A percentile compares a stretch with the other conserved stretches of the same genome.
These are phyloP conservation scores for Acacia melanoxylon DNA, from an alignment of 306 rosid genomes.

Conservation along the genomic window DNA sequence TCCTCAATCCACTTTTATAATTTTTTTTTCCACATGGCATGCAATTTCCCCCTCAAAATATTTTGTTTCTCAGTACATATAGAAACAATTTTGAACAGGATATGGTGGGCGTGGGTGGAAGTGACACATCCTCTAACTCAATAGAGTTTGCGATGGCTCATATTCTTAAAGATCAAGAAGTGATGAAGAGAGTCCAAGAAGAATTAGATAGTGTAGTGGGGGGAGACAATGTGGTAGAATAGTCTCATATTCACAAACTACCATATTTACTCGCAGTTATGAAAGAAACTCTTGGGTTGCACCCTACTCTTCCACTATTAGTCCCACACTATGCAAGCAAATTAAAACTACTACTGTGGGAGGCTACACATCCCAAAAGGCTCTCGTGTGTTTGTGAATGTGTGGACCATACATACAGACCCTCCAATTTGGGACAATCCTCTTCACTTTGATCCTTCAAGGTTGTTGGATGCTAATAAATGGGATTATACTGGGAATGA, in stretches of 20 bases:
- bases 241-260: neutral
- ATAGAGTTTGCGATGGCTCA: constrained; percentile 46
- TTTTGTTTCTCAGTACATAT: too few species aligned
- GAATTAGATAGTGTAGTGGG: neutral
- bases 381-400: neutral
- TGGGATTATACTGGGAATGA: constrained; percentile 64
- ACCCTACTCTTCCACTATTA: neutral
- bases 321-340: neutral
- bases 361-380: neutral
- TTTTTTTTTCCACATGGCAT: too few species aligned
- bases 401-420: too few species aligned
- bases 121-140: constrained; percentile 40
- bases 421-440: neutral
- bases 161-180: constrained; percentile 35
- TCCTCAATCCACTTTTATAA: too few species aligned
- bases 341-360: neutral
- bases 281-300: neutral
- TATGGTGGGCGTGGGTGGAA: constrained; percentile 52
- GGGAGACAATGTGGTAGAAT: neutral
- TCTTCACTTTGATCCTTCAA: neutral
- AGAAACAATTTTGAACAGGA: constrained; percentile 16
- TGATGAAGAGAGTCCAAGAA: neutral
- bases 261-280: neutral
- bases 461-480: neutral
- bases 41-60: too few species aligned